Evolutionary conservation across 257 asterid species (phyloP), one percentile per base, ranked within the genome.

Genomic region (Petunia secreta): DNA sequence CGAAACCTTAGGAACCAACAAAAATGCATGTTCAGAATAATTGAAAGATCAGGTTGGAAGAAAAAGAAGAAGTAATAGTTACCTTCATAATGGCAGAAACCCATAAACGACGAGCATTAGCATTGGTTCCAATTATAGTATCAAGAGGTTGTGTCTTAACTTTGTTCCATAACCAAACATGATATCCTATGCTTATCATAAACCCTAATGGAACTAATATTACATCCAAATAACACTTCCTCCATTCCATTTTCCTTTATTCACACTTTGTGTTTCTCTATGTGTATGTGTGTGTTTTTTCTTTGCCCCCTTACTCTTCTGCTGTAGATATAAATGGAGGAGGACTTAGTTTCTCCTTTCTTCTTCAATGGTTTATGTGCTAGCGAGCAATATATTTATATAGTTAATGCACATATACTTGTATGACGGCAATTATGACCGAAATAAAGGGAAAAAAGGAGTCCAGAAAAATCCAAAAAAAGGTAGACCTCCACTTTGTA

Each of bases 71-170:
- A 57, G 36, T 57, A 57, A 4, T 43, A 0, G 1, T 53, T 86
- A 94, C 98, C 96, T 93, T 91, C 93, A 94, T 93, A 34, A 94
- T 94, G 80, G 98, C 89, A 34, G 95, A 80, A 40, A 93, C 98
- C 98, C 97, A 94, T 44, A 89, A 87, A 14, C 98, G 90, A 8
- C 98, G 94, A 80, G 91, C 97, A 2, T 62, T 88, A 10, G 97
- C 89, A 77, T 94, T 94, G 0, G 90, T 90, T 41, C 98, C 98
- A 79, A 93, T 87, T 89, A 89, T 85, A 40, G 98, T 94, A 0
- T 89, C 75, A 43, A 91, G 84, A 0, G 98, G 98, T 4, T 90
- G 91, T 0, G 92, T 90, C 1, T 94, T 87, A 1, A 91, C 95
- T 87, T 83, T 87, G 13, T 85, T 85, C 97, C 96, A 94, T 44